Percentiles rank a stretch among this genome's conserved stretches.
These are phyloP conservation scores for Zasmidium cellare DNA, from an alignment of 2,329 filamentous ascomycete species.

Conservation along the genomic window DNA sequence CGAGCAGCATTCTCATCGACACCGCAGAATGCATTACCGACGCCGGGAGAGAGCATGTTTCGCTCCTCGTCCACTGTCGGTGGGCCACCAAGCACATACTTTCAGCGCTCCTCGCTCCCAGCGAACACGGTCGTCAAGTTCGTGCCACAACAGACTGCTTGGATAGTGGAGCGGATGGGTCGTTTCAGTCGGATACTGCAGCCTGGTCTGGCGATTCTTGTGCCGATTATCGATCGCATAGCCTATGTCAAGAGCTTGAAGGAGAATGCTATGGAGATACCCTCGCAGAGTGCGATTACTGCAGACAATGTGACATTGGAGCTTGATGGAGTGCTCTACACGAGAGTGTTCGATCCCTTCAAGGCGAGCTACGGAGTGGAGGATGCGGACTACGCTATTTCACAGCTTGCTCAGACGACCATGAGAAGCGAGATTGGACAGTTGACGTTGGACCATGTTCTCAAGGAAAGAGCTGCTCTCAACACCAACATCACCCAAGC, in stretches of 20 bases:
- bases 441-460: conserved; percentile 90
- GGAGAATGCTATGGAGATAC: conserved; percentile 94
- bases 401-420: conserved; percentile 94
- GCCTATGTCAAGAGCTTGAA: conserved; percentile 98
- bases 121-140: conserved; percentile 91
- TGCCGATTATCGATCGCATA: conserved; percentile 91
- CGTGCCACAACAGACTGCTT: conserved; percentile 98
- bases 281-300: conserved; percentile 95
- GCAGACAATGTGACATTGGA: conserved; percentile 98
- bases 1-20: conserved; percentile 28
- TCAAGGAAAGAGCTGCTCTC: conserved; percentile 93
- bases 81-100: conserved; percentile 37
- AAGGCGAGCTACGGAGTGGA: conserved; percentile 99
- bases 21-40: conserved; percentile 27
- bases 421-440: conserved; percentile 99
- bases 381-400: conserved; percentile 98
- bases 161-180: conserved; percentile 99
- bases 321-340: conserved; percentile 93
- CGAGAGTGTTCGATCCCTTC: conserved; percentile 94
- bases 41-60: conserved; percentile 36
- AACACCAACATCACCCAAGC: conserved; percentile 99
- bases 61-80: conserved; percentile 27
- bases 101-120: conserved; percentile 62
- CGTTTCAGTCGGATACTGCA: conserved; percentile 93
- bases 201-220: conserved; percentile 83